phyloP scores from a whole-genome alignment of 805 yeast genomes.

The Wickerhamiella kurtzmanii region DNA sequence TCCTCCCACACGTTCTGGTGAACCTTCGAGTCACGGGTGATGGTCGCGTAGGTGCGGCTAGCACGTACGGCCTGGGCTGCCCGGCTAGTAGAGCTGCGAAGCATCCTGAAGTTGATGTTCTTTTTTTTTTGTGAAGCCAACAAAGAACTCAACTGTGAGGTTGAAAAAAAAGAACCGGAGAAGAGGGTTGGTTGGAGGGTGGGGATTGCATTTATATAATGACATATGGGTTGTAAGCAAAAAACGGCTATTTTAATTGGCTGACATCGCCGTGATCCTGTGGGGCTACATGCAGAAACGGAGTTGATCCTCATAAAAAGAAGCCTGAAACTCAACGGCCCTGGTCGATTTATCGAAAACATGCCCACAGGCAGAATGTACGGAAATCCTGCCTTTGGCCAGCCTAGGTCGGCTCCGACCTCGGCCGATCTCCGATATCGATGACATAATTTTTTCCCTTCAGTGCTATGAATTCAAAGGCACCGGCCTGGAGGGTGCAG shows the following conservation, averaged over 20 bases:
- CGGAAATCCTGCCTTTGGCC: too few species aligned
- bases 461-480: too few species aligned
- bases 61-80: slow-evolving; percentile 9
- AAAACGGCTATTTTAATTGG: not conserved
- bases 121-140: not conserved
- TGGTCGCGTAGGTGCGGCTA: slow-evolving; percentile 19
- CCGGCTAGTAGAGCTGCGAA: slow-evolving; percentile 1
- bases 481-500: too few species aligned
- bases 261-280: not conserved
- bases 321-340: not conserved
- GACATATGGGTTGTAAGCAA: not conserved
- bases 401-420: not conserved
- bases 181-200: not conserved
- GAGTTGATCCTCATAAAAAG: not conserved
- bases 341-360: not conserved
- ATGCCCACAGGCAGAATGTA: too few species aligned
- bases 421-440: not conserved
- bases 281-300: not conserved
- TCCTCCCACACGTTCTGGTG: slow-evolving; percentile 48
- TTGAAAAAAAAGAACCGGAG: not conserved
- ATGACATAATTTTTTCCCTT: not conserved
- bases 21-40: slow-evolving; percentile 59
- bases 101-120: not conserved
- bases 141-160: not conserved
- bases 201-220: not conserved